These are phyloP conservation scores for Penicillium subrubescens DNA, from an alignment of 495 filamentous ascomycete genomes.

Conservation along the genomic window DNA sequence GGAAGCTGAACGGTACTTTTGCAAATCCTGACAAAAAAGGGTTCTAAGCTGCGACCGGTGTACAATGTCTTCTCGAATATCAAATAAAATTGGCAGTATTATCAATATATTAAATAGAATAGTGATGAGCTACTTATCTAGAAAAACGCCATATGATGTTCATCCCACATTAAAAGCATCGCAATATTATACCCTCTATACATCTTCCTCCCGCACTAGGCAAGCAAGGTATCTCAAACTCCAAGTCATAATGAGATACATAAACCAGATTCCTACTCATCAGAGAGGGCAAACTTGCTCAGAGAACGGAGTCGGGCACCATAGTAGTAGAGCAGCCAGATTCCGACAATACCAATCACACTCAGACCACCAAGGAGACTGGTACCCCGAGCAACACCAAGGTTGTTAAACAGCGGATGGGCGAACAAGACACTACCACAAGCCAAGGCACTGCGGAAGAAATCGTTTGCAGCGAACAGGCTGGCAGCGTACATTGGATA, in stretches of 20 bases:
- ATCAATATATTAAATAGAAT: neutral
- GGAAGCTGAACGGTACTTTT: no score
- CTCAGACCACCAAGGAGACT: conserved; percentile 59
- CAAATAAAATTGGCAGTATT: no score
- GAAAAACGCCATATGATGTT: neutral
- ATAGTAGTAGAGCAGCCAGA: conserved; percentile 40
- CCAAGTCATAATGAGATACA: neutral
- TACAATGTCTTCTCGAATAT: no score
- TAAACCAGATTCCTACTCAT: neutral
- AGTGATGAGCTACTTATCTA: neutral
- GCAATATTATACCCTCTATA: neutral
- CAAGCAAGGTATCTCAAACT: neutral
- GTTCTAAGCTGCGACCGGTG: no score
- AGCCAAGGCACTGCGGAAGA: conserved; percentile 57
- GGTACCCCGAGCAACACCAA: conserved; percentile 58
- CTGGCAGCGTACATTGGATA: conserved; percentile 66
- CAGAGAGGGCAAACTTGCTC: conserved; percentile 35
- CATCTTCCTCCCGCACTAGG: neutral
- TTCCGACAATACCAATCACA: conserved; percentile 56
- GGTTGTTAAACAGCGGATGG: conserved; percentile 56
- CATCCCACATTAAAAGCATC: neutral
- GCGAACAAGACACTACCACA: conserved; percentile 60
- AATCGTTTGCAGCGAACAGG: conserved; percentile 65
- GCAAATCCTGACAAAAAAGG: no score
- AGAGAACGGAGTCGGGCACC: conserved; percentile 29